phyloP scores from a whole-genome alignment of 441 rosid genomes.

The Biscutella laevigata region DNA sequence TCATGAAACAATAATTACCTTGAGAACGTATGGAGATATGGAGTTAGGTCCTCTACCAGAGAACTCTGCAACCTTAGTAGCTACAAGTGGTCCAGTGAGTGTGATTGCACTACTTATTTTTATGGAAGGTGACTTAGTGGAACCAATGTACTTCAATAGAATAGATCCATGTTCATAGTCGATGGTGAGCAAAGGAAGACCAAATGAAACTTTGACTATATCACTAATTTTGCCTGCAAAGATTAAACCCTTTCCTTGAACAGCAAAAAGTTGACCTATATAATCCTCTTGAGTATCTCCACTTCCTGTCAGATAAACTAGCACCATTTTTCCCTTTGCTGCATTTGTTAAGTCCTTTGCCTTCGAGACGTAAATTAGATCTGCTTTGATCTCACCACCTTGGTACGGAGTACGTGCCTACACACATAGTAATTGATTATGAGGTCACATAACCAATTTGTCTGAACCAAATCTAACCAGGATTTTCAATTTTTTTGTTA shows the following conservation, averaged over 20 bases:
- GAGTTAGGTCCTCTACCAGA: conserved; percentile 54
- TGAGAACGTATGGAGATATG: conserved; percentile 52
- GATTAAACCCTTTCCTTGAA: neutral
- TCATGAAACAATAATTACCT: too few relatives aligned
- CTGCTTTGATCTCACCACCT: neutral
- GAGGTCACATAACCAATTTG: too few relatives aligned
- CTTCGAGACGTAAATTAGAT: neutral
- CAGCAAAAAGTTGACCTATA: rapidly evolving
- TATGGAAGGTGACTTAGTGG: conserved; percentile 24
- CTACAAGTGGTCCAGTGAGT: conserved; percentile 20
- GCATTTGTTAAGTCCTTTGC: neutral
- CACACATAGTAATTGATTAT: neutral
- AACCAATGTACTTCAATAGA: neutral
- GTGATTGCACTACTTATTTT: conserved; percentile 27
- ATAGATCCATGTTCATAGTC: conserved; percentile 14
- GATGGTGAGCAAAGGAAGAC: neutral
- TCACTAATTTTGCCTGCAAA: neutral
- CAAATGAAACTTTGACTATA: neutral
- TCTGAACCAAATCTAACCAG: too few relatives aligned
- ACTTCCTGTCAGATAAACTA: neutral
- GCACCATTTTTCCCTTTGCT: neutral
- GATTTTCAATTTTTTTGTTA: too few relatives aligned
- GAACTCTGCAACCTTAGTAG: conserved; percentile 31
- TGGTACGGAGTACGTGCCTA: conserved; percentile 11
- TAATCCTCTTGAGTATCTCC: neutral